These are phyloP conservation scores for Arachnopeziza araneosa DNA, from an alignment of 2,329 filamentous ascomycete species.

Conservation along the genomic window DNA sequence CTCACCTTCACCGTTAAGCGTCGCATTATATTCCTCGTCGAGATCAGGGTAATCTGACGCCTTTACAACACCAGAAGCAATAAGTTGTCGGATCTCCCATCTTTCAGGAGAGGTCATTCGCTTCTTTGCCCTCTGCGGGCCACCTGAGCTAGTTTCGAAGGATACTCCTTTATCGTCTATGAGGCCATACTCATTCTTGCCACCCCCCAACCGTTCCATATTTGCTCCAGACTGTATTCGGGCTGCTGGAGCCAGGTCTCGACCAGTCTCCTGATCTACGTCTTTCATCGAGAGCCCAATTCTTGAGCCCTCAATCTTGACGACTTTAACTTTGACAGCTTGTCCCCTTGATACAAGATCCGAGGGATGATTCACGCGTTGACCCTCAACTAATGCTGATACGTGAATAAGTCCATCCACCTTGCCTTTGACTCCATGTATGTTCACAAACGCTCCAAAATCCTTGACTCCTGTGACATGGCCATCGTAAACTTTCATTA, in stretches of 20 bases:
- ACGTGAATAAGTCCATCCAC: conserved; percentile 92
- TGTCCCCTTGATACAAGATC: conserved; percentile 79
- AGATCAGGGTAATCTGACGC: conserved; percentile 91
- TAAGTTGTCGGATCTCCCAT: conserved; percentile 96
- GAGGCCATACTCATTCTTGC: conserved; percentile 51
- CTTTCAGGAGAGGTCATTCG: conserved; percentile 92
- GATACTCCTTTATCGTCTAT: conserved; percentile 49
- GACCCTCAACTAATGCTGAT: conserved; percentile 78
- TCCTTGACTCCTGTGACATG: conserved; percentile 89
- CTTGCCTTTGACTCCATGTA: conserved; percentile 81
- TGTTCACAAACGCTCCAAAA: conserved; percentile 90
- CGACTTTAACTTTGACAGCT: conserved; percentile 85
- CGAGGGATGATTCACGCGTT: conserved; percentile 84
- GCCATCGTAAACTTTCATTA: conserved; percentile 86
- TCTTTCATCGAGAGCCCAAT: conserved; percentile 96
- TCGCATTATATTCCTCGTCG: conserved; percentile 88
- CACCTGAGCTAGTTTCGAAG: conserved; percentile 52
- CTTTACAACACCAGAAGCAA: conserved; percentile 89
- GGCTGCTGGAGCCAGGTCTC: conserved; percentile 73
- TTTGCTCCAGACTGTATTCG: conserved; percentile 87
- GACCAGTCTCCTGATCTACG: conserved; percentile 83
- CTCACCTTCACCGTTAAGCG: conserved; percentile 76
- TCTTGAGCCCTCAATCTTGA: conserved; percentile 74
- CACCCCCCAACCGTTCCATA: conserved; percentile 70
- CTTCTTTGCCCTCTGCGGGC: conserved; percentile 66